phyloP scores from a whole-genome alignment of 2,329 filamentous ascomycete species.

The Phaeosphaeria sp. region DNA sequence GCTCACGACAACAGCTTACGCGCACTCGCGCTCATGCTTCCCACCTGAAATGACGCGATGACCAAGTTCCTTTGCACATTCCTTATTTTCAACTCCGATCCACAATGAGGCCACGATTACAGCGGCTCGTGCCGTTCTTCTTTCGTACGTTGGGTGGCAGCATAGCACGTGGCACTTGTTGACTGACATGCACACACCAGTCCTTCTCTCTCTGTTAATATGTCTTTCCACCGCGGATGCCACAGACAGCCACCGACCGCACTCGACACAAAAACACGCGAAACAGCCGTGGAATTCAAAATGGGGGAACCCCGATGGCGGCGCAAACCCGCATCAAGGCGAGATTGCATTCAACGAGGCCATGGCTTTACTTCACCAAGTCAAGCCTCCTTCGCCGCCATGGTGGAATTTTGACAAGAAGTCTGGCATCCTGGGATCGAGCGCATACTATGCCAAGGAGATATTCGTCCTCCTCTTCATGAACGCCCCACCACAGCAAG shows the following conservation, averaged over 20 bases:
- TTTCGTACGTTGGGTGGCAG: slow-evolving; percentile 32
- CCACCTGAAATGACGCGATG: slow-evolving; percentile 40
- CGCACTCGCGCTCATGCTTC: slow-evolving; percentile 20
- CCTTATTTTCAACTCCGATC: slow-evolving; percentile 15
- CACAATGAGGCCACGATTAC: slow-evolving; percentile 44
- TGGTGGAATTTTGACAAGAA: slow-evolving; percentile 57
- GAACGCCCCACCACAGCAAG: slow-evolving; percentile 62
- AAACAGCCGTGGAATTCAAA: slow-evolving; percentile 26
- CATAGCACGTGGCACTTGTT: slow-evolving; percentile 12
- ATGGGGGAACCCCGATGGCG: slow-evolving; percentile 25
- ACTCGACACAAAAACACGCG: slow-evolving; percentile 34
- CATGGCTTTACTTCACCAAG: slow-evolving; percentile 48
- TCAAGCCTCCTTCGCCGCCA: slow-evolving; percentile 48
- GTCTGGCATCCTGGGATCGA: slow-evolving; percentile 63
- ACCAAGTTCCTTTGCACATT: slow-evolving; percentile 21
- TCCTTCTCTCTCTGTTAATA: slow-evolving; percentile 39
- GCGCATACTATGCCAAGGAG: slow-evolving; percentile 67
- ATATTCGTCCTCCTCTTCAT: slow-evolving; percentile 70
- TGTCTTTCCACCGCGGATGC: slow-evolving; percentile 33
- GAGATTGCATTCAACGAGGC: slow-evolving; percentile 48
- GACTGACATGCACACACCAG: slow-evolving; percentile 33
- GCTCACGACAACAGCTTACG: slow-evolving; percentile 19
- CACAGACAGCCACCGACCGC: slow-evolving; percentile 26
- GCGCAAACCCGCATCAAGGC: slow-evolving; percentile 23
- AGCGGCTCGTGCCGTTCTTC: slow-evolving; percentile 46